phyloP scores from a whole-genome alignment of 2,329 filamentous ascomycete genomes.

The Sporothrix sp. region DNA sequence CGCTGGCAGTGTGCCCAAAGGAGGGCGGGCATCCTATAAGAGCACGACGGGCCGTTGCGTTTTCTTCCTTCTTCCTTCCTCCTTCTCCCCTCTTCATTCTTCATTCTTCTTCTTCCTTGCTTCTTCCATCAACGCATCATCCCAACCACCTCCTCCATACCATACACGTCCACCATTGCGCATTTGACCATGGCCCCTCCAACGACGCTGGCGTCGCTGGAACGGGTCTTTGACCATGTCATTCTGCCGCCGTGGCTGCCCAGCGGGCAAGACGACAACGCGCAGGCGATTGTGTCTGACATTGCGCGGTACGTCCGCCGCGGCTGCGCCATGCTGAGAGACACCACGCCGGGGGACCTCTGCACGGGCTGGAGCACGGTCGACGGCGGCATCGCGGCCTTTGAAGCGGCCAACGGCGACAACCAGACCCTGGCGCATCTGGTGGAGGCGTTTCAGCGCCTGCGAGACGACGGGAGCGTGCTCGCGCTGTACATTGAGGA shows the following conservation, averaged over 20 bases:
- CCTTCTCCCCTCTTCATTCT: no score
- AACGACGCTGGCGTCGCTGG: neutral
- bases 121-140: no score
- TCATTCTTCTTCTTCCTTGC: no score
- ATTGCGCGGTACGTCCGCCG: slow-evolving; percentile 3
- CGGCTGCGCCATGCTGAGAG: neutral
- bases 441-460: neutral
- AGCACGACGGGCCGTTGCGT: no score
- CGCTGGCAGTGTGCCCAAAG: no score
- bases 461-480: neutral
- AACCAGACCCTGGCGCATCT: neutral
- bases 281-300: neutral
- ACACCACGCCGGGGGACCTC: neutral
- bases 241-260: slow-evolving; percentile 14
- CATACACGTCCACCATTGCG: no score
- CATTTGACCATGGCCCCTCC: no score
- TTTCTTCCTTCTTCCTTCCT: no score
- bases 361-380: slow-evolving; percentile 6
- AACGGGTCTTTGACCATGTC: slow-evolving; percentile 14
- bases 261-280: neutral
- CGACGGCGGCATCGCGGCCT: neutral
- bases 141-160: no score
- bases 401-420: neutral
- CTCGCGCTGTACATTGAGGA: slow-evolving; percentile 10
- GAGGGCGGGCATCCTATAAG: no score